Percentiles rank a stretch among this genome's conserved stretches.
phyloP scores from a whole-genome alignment of 2,329 filamentous ascomycete species.

The Alternaria ethzedia region DNA sequence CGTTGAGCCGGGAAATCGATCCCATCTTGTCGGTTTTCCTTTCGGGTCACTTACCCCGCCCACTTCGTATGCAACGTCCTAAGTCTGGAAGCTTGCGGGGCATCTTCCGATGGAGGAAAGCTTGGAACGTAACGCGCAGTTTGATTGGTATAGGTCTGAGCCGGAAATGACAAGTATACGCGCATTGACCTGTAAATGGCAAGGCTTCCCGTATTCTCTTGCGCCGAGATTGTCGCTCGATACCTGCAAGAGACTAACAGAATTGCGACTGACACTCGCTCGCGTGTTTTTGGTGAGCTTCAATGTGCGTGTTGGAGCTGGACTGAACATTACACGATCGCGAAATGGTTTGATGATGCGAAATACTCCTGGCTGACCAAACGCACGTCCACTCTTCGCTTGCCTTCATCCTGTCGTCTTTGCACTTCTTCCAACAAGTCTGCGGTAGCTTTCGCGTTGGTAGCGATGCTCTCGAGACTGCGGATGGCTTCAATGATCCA shows the following conservation, averaged over 20 bases:
- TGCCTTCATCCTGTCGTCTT: conserved; percentile 45
- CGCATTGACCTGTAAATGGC: background rate
- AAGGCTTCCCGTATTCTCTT: background rate
- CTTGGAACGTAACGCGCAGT: background rate
- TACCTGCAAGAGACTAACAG: background rate
- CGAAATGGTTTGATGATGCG: conserved; percentile 57
- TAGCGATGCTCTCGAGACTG: conserved; percentile 47
- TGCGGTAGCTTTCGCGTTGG: conserved; percentile 50
- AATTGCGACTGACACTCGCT: background rate
- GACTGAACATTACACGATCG: conserved; percentile 53
- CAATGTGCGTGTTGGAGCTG: background rate
- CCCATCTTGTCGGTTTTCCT: conserved; percentile 6
- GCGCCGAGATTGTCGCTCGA: background rate
- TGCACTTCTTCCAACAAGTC: conserved; percentile 51
- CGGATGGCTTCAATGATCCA: conserved; percentile 61
- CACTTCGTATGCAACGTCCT: background rate
- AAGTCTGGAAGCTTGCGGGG: background rate
- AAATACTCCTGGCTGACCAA: conserved; percentile 54
- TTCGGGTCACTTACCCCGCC: background rate
- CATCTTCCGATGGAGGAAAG: background rate
- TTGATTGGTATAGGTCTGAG: background rate
- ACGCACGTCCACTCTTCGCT: conserved; percentile 48
- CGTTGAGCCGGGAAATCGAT: conserved; percentile 8
- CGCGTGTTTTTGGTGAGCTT: background rate
- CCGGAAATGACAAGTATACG: background rate